Percentiles rank a stretch among this genome's conserved stretches.
Evolutionary conservation across 1,284 basidiomycete species (phyloP).

Genomic region (Calocybe gambosa): DNA sequence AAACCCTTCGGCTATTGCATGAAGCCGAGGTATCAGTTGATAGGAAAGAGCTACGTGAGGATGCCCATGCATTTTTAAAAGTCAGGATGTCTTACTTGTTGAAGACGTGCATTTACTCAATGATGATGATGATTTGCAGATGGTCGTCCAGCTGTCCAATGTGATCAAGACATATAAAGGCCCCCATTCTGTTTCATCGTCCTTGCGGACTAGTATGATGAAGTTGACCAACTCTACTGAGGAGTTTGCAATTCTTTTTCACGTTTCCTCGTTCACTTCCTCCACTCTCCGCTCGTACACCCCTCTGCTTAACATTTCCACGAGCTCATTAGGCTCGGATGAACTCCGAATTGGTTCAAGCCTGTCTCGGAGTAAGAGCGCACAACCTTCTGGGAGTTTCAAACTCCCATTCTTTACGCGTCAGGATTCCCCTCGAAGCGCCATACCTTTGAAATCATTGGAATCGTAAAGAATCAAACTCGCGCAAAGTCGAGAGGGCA

Average conservation of each 20-base stretch:
- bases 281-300: constrained; percentile 51
- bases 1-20: constrained; percentile 47
- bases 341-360: constrained; percentile 43
- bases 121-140: constrained; percentile 31
- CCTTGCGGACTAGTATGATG: constrained; percentile 60
- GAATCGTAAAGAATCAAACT: constrained; percentile 29
- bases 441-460: constrained; percentile 49
- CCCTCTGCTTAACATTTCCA: constrained; percentile 37
- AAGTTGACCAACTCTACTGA: constrained; percentile 72
- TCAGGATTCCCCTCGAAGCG: constrained; percentile 47
- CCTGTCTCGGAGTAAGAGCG: constrained; percentile 58
- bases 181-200: constrained; percentile 47
- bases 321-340: constrained; percentile 19
- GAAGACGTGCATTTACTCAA: background rate
- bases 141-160: constrained; percentile 62
- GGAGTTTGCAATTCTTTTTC: constrained; percentile 71
- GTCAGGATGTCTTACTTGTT: constrained; percentile 29
- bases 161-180: constrained; percentile 55
- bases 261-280: constrained; percentile 72
- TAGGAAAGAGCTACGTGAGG: constrained; percentile 55
- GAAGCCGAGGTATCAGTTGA: constrained; percentile 43
- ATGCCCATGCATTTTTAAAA: constrained; percentile 70
- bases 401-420: constrained; percentile 32
- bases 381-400: constrained; percentile 38
- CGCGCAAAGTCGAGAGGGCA: constrained; percentile 19